phyloP scores from a whole-genome alignment of 1,284 basidiomycete species.

The Ustanciosporium gigantosporum region DNA sequence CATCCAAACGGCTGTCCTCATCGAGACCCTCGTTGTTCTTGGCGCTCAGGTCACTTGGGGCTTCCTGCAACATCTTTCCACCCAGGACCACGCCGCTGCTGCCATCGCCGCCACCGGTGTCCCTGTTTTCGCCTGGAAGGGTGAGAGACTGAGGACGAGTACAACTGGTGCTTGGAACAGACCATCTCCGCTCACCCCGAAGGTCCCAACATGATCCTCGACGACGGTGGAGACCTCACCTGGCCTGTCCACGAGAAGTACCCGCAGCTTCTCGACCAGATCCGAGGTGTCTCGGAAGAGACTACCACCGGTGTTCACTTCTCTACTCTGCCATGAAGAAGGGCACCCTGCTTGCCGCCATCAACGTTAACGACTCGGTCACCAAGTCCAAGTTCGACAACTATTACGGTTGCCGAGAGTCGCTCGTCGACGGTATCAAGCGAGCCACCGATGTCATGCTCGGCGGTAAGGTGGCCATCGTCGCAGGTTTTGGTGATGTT shows the following conservation, averaged over 20 bases:
- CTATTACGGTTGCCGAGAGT: constrained; percentile 80
- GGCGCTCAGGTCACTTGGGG: constrained; percentile 99
- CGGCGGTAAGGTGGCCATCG: constrained; percentile 97
- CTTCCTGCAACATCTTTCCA: constrained; percentile 99
- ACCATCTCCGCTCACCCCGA: constrained; percentile 81
- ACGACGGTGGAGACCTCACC: constrained; percentile 98
- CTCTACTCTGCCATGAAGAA: constrained; percentile 96
- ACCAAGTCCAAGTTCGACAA: constrained; percentile 97
- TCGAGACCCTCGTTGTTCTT: constrained; percentile 73
- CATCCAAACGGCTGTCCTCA: constrained; percentile 74
- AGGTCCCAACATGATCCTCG: constrained; percentile 97
- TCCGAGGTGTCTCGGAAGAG: constrained; percentile 93
- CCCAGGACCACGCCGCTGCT: constrained; percentile 94
- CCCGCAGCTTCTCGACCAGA: constrained; percentile 57
- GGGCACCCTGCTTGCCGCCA: constrained; percentile 92
- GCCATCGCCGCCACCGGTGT: constrained; percentile 98
- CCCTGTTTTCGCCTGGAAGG: constrained; percentile 99
- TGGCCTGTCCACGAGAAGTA: constrained; percentile 87
- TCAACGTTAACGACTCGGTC: constrained; percentile 94
- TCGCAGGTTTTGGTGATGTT: constrained; percentile 98
- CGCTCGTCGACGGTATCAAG: constrained; percentile 99
- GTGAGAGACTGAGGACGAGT: constrained; percentile 97
- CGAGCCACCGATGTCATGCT: constrained; percentile 99
- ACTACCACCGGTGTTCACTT: constrained; percentile 99
- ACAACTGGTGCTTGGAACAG: constrained; percentile 92